These are phyloP conservation scores for Penicillium daleae DNA, from an alignment of 495 filamentous ascomycete genomes.

Conservation along the genomic window DNA sequence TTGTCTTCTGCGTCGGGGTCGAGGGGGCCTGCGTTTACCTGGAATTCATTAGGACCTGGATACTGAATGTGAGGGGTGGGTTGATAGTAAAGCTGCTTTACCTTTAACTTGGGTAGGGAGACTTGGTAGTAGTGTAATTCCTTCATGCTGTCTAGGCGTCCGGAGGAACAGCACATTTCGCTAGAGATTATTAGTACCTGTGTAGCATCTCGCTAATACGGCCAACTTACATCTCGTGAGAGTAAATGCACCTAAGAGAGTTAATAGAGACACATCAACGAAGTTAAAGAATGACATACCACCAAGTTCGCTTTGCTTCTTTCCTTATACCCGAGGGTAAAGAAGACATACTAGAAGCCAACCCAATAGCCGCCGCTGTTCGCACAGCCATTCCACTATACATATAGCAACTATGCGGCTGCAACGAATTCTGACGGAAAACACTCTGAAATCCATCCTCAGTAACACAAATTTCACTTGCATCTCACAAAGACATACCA, in stretches of 20 bases:
- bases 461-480: not conserved
- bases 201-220: not conserved
- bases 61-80: not conserved
- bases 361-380: not conserved
- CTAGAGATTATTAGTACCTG: slow-evolving; percentile 4
- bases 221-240: not conserved
- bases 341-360: not conserved
- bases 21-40: slow-evolving; percentile 2
- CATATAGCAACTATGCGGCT: not conserved
- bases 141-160: slow-evolving; percentile 36
- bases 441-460: not conserved
- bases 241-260: not conserved
- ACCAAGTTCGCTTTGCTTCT: not conserved
- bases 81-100: not conserved
- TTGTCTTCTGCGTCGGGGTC: slow-evolving; percentile 32
- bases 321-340: not conserved
- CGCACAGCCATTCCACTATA: not conserved
- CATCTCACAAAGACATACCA: slow-evolving; percentile 5
- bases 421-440: not conserved
- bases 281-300: not conserved
- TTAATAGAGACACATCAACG: not conserved
- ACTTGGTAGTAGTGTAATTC: slow-evolving; percentile 32
- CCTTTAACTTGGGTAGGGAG: slow-evolving; percentile 28
- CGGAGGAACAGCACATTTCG: slow-evolving; percentile 38
- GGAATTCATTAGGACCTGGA: not conserved